Conservation (phyloP, 495 filamentous ascomycete species). For the Cairneyella variabilis region DNA sequence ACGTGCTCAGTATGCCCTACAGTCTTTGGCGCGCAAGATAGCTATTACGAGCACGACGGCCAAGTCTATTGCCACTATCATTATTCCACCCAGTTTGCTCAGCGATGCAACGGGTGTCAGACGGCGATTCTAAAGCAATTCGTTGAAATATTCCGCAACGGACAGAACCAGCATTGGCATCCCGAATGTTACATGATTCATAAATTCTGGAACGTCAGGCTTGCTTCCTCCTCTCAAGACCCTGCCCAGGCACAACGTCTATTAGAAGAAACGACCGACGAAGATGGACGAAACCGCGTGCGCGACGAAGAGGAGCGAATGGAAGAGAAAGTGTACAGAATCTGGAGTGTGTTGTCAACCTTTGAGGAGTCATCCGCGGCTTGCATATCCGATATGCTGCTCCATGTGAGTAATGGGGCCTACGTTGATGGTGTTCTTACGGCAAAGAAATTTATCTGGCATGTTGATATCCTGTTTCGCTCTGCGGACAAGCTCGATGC, state of each 20-base stretch:
- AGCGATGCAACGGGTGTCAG: slow-evolving; percentile 93
- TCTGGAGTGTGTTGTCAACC: slow-evolving; percentile 95
- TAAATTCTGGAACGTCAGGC: slow-evolving; percentile 98
- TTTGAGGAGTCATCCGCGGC: slow-evolving; percentile 98
- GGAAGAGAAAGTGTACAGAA: slow-evolving; percentile 96
- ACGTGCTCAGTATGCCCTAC: slow-evolving; percentile 97
- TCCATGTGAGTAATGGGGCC: slow-evolving; percentile 97
- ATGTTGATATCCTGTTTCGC: slow-evolving; percentile 89
- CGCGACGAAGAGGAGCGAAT: slow-evolving; percentile 86
- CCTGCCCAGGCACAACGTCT: slow-evolving; percentile 39
- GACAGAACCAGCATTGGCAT: slow-evolving; percentile 98
- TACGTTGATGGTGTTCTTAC: slow-evolving; percentile 94
- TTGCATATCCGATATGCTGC: slow-evolving; percentile 98
- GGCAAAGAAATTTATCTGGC: slow-evolving; percentile 94
- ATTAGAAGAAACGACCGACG: slow-evolving; percentile 52
- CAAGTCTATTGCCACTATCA: slow-evolving; percentile 98
- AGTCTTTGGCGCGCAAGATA: slow-evolving; percentile 95
- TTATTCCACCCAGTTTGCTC: slow-evolving; percentile 96
- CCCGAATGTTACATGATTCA: slow-evolving; percentile 99
- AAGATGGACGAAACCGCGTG: slow-evolving; percentile 69
- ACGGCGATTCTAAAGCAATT: slow-evolving; percentile 99
- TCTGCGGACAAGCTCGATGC: slow-evolving; percentile 81
- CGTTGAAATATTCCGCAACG: slow-evolving; percentile 97
- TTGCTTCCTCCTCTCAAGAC: slow-evolving; percentile 54
- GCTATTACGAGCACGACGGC: slow-evolving; percentile 97